Evolutionary conservation across 371 early-diverging fungal species (phyloP), one percentile per base, ranked within the genome.

Genomic region (Ordospora pajunii): DNA sequence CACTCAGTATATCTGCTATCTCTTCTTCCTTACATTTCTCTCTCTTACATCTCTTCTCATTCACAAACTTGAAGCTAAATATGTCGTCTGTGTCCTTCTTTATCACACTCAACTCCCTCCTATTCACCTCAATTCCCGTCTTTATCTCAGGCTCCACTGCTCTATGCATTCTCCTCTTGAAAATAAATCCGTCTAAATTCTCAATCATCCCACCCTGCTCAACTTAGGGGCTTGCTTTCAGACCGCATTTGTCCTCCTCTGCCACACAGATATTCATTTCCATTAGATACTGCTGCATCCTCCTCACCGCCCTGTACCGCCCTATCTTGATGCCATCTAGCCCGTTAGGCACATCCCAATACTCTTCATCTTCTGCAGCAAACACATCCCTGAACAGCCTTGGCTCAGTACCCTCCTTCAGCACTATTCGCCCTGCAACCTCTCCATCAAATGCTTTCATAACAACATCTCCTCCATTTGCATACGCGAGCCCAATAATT

Each of bases 31-130:
- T 19, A 17, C 25, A 49, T n/a, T 9, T 32, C 43, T 14, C 45
- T 63, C 43, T 40, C 27, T 54, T 51, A 1, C 10, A 9, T 12
- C 23, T 17, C 40, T 27, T 48, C 19, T 40, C 62, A 43, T 27
- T 48, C 2, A 42, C 62, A 43, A 72, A 73, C 27, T 7, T 75
- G 40, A 75, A 75, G n/a, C 73, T 69, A 45, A 75, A 75, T 6
- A 72, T 70, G 12, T 51, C 76, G 48, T 70, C 58, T 42, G 76
- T 75, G n/a, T 68, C 58, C 58, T 43, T 54, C 14, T 27, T 10
- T 19, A 37, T 32, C 8, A 51, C 19, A 17, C 32, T 32, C 49
- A 19, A 22, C 14, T 66, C 45, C 9, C 17, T 17, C 23, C n/a
- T 49, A 6, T 44, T 44, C 17, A 17, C 21, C 14, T 43, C 27